Percentiles rank a stretch among this genome's conserved stretches.
These are phyloP conservation scores for Rutstroemia sp. DNA, from an alignment of 2,329 filamentous ascomycete species.

Conservation along the genomic window DNA sequence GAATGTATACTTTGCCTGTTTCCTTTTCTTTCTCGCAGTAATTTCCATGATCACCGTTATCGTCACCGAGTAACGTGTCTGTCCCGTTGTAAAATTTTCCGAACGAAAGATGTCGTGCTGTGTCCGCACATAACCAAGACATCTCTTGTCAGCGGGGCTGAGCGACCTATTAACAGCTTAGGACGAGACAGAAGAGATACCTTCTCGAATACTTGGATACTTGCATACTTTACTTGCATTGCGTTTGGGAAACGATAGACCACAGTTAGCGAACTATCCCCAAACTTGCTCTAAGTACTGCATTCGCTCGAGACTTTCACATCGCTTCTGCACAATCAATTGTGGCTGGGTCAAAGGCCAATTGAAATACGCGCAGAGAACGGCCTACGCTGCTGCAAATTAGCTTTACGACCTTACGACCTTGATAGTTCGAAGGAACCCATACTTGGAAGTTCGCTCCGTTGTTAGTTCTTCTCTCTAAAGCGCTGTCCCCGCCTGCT, in stretches of 20 bases:
- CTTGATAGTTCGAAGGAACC: slow-evolving; percentile 1
- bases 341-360: slow-evolving; percentile 2
- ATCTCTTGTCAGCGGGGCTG: background rate
- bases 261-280: too few species aligned
- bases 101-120: background rate
- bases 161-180: background rate
- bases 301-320: too few species aligned
- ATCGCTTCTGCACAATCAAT: background rate
- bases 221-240: background rate
- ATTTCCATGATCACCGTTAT: background rate
- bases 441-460: slow-evolving; percentile 5
- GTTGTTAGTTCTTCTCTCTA: background rate
- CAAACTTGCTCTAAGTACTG: too few species aligned
- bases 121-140: background rate
- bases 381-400: too few species aligned
- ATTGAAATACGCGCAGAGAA: too few species aligned
- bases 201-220: background rate
- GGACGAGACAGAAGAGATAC: background rate
- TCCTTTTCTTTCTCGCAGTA: background rate
- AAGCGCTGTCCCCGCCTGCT: background rate
- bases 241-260: too few species aligned
- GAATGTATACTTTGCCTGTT: background rate
- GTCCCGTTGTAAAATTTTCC: background rate
- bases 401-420: too few species aligned
- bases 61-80: background rate